A percentile compares a stretch with the other conserved stretches of the same genome.
Evolutionary conservation across 2,329 filamentous ascomycete species (phyloP).

Genomic region (Lecanicillium sp.): DNA sequence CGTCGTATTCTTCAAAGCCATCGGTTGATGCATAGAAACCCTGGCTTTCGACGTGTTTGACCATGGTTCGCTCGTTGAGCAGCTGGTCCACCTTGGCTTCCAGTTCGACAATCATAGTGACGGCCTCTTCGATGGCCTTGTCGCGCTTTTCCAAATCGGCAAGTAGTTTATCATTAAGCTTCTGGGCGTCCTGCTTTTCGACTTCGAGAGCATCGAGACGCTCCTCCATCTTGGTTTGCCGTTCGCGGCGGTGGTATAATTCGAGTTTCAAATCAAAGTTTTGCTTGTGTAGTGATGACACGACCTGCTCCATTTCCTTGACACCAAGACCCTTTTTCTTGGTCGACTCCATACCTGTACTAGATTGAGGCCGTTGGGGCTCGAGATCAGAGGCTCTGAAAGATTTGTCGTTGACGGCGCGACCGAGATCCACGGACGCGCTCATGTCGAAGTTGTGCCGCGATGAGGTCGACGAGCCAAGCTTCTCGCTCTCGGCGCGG

Average conservation of each 20-base stretch:
- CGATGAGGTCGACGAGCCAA: slow-evolving; percentile 25
- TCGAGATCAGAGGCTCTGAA: slow-evolving; percentile 29
- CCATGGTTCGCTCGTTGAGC: slow-evolving; percentile 47
- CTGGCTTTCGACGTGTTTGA: slow-evolving; percentile 43
- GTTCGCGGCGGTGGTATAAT: slow-evolving; percentile 62
- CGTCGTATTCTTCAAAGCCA: slow-evolving; percentile 19
- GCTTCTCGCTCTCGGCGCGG: slow-evolving; percentile 41
- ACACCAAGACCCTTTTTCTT: slow-evolving; percentile 53
- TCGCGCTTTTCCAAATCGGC: slow-evolving; percentile 61
- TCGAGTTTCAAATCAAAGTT: slow-evolving; percentile 74
- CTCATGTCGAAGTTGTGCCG: slow-evolving; percentile 33
- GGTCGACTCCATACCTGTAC: slow-evolving; percentile 31
- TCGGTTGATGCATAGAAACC: slow-evolving; percentile 29
- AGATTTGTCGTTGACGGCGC: slow-evolving; percentile 34
- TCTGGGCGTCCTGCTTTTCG: slow-evolving; percentile 47
- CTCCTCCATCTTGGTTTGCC: slow-evolving; percentile 53
- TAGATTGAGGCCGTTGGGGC: slow-evolving; percentile 38
- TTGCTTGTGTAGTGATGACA: slow-evolving; percentile 66
- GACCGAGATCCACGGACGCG: slow-evolving; percentile 32
- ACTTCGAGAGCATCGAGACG: slow-evolving; percentile 49
- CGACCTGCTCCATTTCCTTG: slow-evolving; percentile 63
- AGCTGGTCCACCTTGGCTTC: slow-evolving; percentile 55
- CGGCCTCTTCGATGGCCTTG: slow-evolving; percentile 64
- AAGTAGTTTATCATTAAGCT: slow-evolving; percentile 53
- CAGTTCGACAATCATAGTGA: slow-evolving; percentile 60